These are phyloP conservation scores for Tylopilus felleus DNA, from an alignment of 768 basidiomycete species.

Conservation along the genomic window DNA sequence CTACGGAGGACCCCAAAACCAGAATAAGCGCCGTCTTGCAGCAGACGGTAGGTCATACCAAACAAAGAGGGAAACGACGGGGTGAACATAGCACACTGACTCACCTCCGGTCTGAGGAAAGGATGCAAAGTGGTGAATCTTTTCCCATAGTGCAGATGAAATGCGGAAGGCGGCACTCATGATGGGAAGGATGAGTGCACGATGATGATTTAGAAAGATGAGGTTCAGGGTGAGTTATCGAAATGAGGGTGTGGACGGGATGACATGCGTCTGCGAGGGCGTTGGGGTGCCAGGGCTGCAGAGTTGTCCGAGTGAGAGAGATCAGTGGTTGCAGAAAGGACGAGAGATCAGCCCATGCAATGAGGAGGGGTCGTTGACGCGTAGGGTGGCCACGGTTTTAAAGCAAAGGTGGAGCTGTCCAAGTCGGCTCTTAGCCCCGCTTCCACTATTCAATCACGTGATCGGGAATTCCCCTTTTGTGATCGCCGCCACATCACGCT, in stretches of 20 bases:
- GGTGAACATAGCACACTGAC: slow-evolving; percentile 21
- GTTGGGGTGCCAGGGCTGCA: slow-evolving; percentile 21
- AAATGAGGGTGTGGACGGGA: slow-evolving; percentile 2
- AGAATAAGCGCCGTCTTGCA: not conserved
- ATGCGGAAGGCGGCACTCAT: slow-evolving; percentile 62
- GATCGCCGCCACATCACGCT: too few species aligned
- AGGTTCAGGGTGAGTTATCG: slow-evolving; percentile 10
- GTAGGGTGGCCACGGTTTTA: not conserved
- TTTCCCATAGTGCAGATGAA: slow-evolving; percentile 78
- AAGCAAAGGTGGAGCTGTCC: not conserved
- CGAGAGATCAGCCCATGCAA: slow-evolving; percentile 18
- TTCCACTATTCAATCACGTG: slow-evolving; percentile 1
- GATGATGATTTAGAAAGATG: not conserved
- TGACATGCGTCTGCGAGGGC: slow-evolving; percentile 23
- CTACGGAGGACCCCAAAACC: not conserved
- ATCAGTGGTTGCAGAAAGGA: not conserved
- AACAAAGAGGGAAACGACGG: not conserved
- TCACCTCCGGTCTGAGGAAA: slow-evolving; percentile 90
- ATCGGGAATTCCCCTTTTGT: too few species aligned
- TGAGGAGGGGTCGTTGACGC: not conserved
- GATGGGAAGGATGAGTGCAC: not conserved
- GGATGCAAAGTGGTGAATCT: slow-evolving; percentile 85
- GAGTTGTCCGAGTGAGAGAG: not conserved
- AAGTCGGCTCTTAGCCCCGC: slow-evolving; percentile 10
- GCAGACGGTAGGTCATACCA: not conserved